Base-by-base conservation (phyloP, 23 red algal genomes). In the Gracilariopsis chorda region DNA sequence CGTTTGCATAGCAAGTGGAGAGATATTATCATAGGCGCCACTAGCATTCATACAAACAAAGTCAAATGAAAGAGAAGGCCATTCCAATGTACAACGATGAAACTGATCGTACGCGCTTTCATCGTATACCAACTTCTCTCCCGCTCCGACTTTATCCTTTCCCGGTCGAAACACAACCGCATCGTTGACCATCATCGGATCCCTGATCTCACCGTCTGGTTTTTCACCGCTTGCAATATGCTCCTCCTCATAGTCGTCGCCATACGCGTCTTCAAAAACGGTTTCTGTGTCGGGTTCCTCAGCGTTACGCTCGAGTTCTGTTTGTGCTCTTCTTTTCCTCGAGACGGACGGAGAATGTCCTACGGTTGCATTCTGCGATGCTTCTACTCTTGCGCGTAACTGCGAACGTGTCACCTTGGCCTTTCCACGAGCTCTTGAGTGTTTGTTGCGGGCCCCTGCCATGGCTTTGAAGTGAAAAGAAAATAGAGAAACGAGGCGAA, bases 21-120 rank as follows among this genome's bases (percentile, higher is more conserved):
- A 67, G 5, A 63, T 14, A 51, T 89, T 89, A 23, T 37, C 77
- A 28, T 89, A 78, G 3, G 40, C 47, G 24, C 91, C 57, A 27
- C 59, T 70, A 11, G 33, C 24, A 17, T 42, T 48, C 0, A 30
- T 60, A 17, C 68, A 90, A 16, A 90, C 44, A 3, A 97, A 71
- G 57, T 97, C 95, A 90, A 97, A 94, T 5, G 90, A 90, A 1
- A 97, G 41, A 40, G 78, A 81, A 49, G 95, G 90, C 90, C 95
- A 97, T 73, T 94, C 90, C 39, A 89, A 35, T 12, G 37, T 83
- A 25, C 93, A 49, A 24, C 67, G 24, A 35, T 84, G 1, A 23
- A 81, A 82, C 34, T 90, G n/a, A 34, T 97, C 89, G 35, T 97
- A 94, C 20, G 73, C 86, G 2, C 32, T 90, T 46, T 76, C 61